Conservation (phyloP, 2,329 filamentous ascomycete genomes). For the Dothiorella sarmentorum region DNA sequence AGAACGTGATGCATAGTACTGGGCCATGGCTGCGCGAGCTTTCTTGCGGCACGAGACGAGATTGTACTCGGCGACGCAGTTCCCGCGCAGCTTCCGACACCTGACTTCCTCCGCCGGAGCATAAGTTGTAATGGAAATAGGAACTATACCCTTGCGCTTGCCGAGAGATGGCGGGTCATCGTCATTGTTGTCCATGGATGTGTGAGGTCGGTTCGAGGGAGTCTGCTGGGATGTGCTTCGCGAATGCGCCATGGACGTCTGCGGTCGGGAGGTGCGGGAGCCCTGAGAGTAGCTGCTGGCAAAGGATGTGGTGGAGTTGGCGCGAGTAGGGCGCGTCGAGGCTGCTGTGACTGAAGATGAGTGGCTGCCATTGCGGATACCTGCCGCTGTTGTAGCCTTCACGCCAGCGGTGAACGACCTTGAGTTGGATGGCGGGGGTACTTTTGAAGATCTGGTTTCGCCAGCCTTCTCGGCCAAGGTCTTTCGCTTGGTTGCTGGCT, state of each 20-base stretch:
- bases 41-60: not conserved
- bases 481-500: constrained; percentile 50
- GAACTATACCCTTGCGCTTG: constrained; percentile 46
- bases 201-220: constrained; percentile 32
- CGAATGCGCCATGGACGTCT: constrained; percentile 51
- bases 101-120: not conserved
- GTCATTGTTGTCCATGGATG: constrained; percentile 43
- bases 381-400: constrained; percentile 45
- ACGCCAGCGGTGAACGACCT: constrained; percentile 41
- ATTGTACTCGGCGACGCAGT: not conserved
- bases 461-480: constrained; percentile 48
- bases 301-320: constrained; percentile 44
- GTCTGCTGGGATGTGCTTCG: constrained; percentile 44
- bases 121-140: constrained; percentile 38
- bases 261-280: constrained; percentile 50
- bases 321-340: constrained; percentile 31
- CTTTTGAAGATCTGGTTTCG: constrained; percentile 40
- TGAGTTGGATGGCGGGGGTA: constrained; percentile 41
- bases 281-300: constrained; percentile 57
- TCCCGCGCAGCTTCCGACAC: not conserved
- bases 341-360: constrained; percentile 40
- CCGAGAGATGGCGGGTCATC: constrained; percentile 28
- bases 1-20: not conserved
- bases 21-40: not conserved
- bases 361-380: constrained; percentile 32